Evolutionary conservation across 805 yeast species (phyloP), one percentile per base, ranked within the genome.

Genomic region (Candida anglica): DNA sequence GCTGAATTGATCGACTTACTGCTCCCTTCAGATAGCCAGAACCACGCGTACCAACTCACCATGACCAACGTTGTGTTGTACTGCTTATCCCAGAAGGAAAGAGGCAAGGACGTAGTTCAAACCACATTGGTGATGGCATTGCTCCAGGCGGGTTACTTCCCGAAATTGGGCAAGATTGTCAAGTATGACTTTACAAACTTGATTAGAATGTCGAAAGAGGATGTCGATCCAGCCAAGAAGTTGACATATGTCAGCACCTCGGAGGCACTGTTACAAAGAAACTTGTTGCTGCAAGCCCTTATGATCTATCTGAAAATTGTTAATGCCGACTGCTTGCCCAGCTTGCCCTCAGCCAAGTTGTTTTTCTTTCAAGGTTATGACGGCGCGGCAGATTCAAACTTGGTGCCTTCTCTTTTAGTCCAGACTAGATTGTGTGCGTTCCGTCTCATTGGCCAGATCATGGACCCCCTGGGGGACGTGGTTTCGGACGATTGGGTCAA

Each of bases 101-200:
- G 57, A 37, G 47, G 47, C 10, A 46, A 45, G 30, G 54, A 50
- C 14, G 10, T 37, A 2, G 33, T 67, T 4, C 66, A 63, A 22
- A 63, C 74, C 0, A 47, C 73, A 0, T 52, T 75, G 40, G 53
- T 61, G 2, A 62, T 78, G 16, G 50, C 71, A n/a, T 66, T 79
- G 28, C 58, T 78, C 36, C 80, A 79, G 45, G 49, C 59, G 27
- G 74, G 71, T 6, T 79, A 79, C 3, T 69, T 69, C 36, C 46
- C 54, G 3, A 45, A 42, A 4, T 47, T 69, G 28, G 56, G 54
- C 26, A 52, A 58, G 3, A 40, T 25, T 44, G 58, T 44, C 28
- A 42, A 38, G 19, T 36, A 16, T 3, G 41, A 34, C 27, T 68
- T 46, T 54, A 39, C 19, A 13, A 38, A 15, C 35, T 45, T 41